phyloP scores from a whole-genome alignment of 345 rosid genomes.

The Linum usitatissimum region DNA sequence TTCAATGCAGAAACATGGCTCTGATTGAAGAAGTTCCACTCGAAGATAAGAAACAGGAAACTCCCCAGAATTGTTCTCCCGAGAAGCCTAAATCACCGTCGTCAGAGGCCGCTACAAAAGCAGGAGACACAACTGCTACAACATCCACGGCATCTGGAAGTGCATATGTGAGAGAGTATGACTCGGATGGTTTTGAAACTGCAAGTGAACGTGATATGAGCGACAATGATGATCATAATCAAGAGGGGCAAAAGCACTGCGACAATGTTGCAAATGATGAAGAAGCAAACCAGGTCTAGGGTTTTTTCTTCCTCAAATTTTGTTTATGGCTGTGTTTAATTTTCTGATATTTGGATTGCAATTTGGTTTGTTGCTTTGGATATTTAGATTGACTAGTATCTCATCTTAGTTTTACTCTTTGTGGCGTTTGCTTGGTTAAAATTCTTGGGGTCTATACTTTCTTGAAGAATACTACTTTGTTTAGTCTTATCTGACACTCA shows the following conservation, averaged over 20 bases:
- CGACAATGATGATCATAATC: constrained; percentile 28
- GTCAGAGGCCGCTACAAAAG: constrained; percentile 5
- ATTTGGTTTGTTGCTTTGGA: not conserved
- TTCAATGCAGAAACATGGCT: not conserved
- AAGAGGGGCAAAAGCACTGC: constrained; percentile 5
- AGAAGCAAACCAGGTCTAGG: constrained; percentile 30
- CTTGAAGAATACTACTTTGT: not conserved
- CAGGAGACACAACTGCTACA: not conserved
- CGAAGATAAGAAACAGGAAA: not conserved
- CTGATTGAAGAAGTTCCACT: not conserved
- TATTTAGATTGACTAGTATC: not conserved
- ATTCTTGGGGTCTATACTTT: not conserved
- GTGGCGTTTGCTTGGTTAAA: not conserved
- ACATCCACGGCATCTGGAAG: constrained; percentile 14
- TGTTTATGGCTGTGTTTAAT: not conserved
- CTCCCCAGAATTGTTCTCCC: not conserved
- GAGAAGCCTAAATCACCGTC: not conserved
- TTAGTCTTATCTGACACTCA: not conserved
- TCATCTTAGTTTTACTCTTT: not conserved
- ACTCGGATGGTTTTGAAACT: constrained; percentile 80
- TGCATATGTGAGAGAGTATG: constrained; percentile 27
- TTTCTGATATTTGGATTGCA: not conserved
- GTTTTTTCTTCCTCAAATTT: not conserved
- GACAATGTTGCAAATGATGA: constrained; percentile 21
- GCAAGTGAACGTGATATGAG: constrained; percentile 71